A percentile compares a stretch with the other conserved stretches of the same genome.
phyloP scores from a whole-genome alignment of 164 flowering plant species.

The Berberis thunbergii region DNA sequence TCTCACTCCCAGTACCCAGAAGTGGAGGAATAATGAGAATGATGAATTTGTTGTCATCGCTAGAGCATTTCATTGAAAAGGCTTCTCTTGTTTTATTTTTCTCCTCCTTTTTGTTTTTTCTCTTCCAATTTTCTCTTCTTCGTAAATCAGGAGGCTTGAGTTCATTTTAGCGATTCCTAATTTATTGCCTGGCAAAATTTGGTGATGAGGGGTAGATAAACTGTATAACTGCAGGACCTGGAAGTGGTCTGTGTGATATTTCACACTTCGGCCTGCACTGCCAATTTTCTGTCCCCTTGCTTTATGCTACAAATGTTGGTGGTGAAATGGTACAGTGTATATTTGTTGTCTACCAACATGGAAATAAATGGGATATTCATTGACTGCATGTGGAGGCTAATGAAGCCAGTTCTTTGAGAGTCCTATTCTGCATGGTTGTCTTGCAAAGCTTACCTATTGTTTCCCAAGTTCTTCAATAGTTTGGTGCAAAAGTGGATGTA shows the following conservation, averaged over 20 bases:
- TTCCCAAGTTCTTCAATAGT: too few species aligned
- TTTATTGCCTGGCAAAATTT: slow-evolving; percentile 19
- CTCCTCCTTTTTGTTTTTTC: neutral
- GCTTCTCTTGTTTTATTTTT: slow-evolving; percentile 2
- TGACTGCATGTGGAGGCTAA: too few species aligned
- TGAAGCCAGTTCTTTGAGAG: too few species aligned
- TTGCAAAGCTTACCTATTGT: too few species aligned
- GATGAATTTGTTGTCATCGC: neutral
- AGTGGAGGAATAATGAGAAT: slow-evolving; percentile 35
- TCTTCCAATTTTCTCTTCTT: slow-evolving; percentile 2
- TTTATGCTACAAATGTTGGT: slow-evolving; percentile 1
- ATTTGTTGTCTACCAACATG: neutral
- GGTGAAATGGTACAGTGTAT: neutral
- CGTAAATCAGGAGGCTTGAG: too few species aligned
- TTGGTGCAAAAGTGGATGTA: too few species aligned
- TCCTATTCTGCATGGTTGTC: too few species aligned
- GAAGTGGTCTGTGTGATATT: slow-evolving; percentile 8
- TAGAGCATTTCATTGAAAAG: neutral
- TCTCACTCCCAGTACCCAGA: slow-evolving; percentile 77
- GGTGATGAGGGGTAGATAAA: slow-evolving; percentile 6
- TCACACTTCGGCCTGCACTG: slow-evolving; percentile 12
- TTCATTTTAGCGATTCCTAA: slow-evolving; percentile 13
- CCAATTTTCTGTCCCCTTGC: slow-evolving; percentile 1
- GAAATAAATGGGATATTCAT: slow-evolving; percentile 27
- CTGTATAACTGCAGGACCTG: slow-evolving; percentile 12